Evolutionary conservation across 2,329 filamentous ascomycete species (phyloP).

Genomic region (Penicillium sp.): DNA sequence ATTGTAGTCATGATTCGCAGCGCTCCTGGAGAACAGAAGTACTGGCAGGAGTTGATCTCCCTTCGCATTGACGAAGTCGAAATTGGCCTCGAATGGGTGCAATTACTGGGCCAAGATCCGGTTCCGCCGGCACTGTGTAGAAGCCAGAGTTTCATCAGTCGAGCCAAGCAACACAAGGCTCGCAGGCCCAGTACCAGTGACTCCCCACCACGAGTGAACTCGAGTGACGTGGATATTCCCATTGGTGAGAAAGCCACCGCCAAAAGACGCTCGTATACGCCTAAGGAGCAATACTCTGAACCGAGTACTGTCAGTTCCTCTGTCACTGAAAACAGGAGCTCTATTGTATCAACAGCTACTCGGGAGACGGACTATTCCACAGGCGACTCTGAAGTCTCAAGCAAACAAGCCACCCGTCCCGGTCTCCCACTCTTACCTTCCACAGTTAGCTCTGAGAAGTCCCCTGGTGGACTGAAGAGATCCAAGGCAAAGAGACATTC

Average conservation of each 20-base stretch:
- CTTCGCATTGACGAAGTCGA: slow-evolving; percentile 75
- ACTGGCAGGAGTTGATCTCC: slow-evolving; percentile 85
- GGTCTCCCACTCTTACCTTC: slow-evolving; percentile 37
- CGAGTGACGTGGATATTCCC: slow-evolving; percentile 60
- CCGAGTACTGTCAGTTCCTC: slow-evolving; percentile 35
- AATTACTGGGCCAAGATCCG: slow-evolving; percentile 72
- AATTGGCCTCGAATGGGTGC: slow-evolving; percentile 81
- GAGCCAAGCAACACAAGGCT: slow-evolving; percentile 39
- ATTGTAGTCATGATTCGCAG: slow-evolving; percentile 88
- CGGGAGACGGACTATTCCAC: slow-evolving; percentile 36
- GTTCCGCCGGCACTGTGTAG: slow-evolving; percentile 61
- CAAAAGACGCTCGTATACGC: slow-evolving; percentile 41
- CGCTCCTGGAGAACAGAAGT: slow-evolving; percentile 55
- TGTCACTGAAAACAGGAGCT: slow-evolving; percentile 30
- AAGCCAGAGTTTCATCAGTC: slow-evolving; percentile 54
- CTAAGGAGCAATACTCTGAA: slow-evolving; percentile 33
- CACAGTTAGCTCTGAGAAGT: slow-evolving; percentile 32
- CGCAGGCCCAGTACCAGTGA: slow-evolving; percentile 25
- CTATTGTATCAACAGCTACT: slow-evolving; percentile 34
- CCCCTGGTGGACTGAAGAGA: slow-evolving; percentile 39
- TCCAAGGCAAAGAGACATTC: slow-evolving; percentile 44
- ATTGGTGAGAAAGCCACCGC: slow-evolving; percentile 59
- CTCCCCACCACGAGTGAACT: slow-evolving; percentile 37
- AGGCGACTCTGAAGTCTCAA: slow-evolving; percentile 25
- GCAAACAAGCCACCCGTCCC: slow-evolving; percentile 23